Evolutionary conservation across 1,284 basidiomycete species (phyloP), one percentile per base, ranked within the genome.

Genomic region (Sparassis latifolia): DNA sequence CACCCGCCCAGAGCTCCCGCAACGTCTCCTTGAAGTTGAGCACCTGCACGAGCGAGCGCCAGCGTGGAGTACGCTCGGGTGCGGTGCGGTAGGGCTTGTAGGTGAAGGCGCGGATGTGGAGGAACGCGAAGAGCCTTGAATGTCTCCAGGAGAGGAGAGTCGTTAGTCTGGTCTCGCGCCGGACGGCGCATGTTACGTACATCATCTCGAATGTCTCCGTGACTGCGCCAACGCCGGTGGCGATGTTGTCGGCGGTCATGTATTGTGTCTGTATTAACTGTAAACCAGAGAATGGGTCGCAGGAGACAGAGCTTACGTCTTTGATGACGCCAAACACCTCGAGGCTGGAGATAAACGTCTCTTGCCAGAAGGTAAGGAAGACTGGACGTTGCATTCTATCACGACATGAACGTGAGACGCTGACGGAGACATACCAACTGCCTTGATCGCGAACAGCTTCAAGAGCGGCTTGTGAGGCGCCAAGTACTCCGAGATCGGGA

Each of bases 291-390:
- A 42, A 28, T 32, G 12, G 33, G 39, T 4, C 28, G 45, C 27
- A 20, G 10, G 35, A 39, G 7, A 66, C 77, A 44, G 20, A 20
- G 20, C 20, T 20, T 66, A 87, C 79, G 61, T 80, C 76, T 66
- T 87, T 87, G 56, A 91, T 78, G 2, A 85, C 73, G 1, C 76
- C 76, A 48, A 85, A 71, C 66, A 77, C 72, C 39, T 74, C 76
- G n/a, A 89, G 73, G 4, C 81, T 55, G 2, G 79, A 79, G 12
- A 89, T 72, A 41, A 80, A 70, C 0, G 78, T 80, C 6, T 81
- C 78, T 65, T 89, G 87, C 88, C 87, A 90, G 61, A 91, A 90
- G 10, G 84, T 88, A 38, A 90, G 70, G 62, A 90, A 89, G 0
- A 89, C 86, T 80, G 56, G 29, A 30, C 31, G 20, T 7, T 7